These are phyloP conservation scores for Colletotrichum sp. DNA, from an alignment of 2,329 filamentous ascomycete genomes.

Conservation along the genomic window DNA sequence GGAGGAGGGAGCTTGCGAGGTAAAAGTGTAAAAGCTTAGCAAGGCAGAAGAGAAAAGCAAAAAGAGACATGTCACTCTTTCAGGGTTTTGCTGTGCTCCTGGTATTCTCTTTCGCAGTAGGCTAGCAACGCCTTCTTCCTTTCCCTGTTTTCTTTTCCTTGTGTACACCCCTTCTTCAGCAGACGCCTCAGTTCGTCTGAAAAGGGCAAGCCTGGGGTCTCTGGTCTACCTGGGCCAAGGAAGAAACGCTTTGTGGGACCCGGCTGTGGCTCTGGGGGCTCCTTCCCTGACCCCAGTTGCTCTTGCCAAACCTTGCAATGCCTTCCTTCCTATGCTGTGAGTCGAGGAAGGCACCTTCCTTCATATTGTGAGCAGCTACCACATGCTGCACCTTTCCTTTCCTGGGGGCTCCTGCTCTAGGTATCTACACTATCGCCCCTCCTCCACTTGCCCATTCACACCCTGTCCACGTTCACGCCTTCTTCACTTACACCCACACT, in stretches of 20 bases:
- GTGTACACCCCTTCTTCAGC: background rate
- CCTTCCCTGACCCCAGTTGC: background rate
- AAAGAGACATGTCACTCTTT: background rate
- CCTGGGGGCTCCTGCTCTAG: background rate
- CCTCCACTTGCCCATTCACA: background rate
- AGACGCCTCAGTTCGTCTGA: background rate
- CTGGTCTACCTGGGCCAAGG: background rate
- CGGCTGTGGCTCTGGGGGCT: background rate
- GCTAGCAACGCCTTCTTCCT: background rate
- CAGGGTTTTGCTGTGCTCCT: background rate
- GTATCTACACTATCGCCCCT: background rate
- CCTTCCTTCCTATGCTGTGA: background rate
- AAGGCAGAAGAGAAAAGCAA: background rate
- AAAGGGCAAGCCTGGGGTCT: background rate
- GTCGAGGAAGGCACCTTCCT: background rate
- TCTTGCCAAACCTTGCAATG: background rate
- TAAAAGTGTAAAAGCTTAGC: background rate
- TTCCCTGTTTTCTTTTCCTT: background rate
- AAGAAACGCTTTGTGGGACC: background rate
- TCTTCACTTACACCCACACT: background rate
- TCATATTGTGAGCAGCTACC: background rate
- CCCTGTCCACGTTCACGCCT: background rate
- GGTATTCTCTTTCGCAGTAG: background rate
- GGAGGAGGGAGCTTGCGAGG: background rate
- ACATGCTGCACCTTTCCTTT: background rate